Conservation (phyloP, 139 green algal genomes). For the Chlamydomonas sphaeroides region DNA sequence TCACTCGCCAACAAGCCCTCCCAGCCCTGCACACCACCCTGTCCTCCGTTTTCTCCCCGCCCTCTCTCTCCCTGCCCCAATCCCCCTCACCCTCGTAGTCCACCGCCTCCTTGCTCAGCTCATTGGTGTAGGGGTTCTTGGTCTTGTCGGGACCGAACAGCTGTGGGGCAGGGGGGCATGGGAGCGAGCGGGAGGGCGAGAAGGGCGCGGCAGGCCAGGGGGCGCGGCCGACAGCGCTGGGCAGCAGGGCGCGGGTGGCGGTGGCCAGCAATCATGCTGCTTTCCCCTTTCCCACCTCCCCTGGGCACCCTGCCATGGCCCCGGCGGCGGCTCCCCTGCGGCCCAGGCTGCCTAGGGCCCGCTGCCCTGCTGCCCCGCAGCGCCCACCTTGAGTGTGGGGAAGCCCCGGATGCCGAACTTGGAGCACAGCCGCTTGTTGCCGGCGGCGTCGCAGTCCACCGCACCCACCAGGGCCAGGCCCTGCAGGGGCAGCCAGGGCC, state of each 20-base stretch:
- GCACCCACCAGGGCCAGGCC: constrained; percentile 48
- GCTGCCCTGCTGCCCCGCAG: too few relatives aligned
- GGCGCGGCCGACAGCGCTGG: too few relatives aligned
- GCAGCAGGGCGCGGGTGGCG: too few relatives aligned
- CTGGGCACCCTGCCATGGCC: too few relatives aligned
- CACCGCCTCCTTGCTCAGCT: constrained; percentile 35
- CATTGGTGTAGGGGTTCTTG: constrained; percentile 43
- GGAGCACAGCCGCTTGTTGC: constrained; percentile 48
- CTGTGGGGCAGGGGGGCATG: neutral
- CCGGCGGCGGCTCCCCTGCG: too few relatives aligned
- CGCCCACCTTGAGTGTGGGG: constrained; percentile 59
- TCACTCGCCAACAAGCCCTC: too few relatives aligned
- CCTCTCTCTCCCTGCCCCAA: too few relatives aligned
- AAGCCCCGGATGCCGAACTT: constrained; percentile 48
- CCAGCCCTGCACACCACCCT: too few relatives aligned
- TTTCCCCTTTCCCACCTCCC: neutral
- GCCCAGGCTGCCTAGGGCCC: too few relatives aligned
- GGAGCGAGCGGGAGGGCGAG: neutral
- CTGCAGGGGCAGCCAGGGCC: neutral
- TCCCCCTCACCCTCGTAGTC: constrained; percentile 14
- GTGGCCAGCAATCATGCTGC: too few relatives aligned
- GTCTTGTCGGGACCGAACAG: constrained; percentile 18
- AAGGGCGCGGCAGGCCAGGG: too few relatives aligned
- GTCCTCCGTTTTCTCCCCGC: too few relatives aligned
- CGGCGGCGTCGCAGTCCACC: constrained; percentile 50